Conservation (phyloP, 116 monocot species). For the Zostera marina region DNA sequence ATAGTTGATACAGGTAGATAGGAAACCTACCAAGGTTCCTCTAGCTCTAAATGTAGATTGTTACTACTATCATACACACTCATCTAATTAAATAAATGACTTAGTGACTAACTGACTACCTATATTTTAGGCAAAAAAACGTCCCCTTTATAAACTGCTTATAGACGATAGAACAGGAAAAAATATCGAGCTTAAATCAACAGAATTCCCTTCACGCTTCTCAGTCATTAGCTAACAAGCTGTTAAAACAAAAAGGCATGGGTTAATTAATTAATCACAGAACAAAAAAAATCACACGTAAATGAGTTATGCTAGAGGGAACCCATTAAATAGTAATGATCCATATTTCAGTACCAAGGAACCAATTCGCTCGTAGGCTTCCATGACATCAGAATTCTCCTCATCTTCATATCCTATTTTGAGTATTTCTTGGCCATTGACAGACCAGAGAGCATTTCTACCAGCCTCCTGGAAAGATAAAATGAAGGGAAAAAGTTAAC, state of each 20-base stretch:
- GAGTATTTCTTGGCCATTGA: conserved; percentile 84
- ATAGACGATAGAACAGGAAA: no score
- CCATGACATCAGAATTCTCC: conserved; percentile 84
- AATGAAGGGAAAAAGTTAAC: background rate
- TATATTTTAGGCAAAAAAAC: no score
- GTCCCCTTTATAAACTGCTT: no score
- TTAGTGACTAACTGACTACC: no score
- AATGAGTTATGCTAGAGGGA: background rate
- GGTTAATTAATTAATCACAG: background rate
- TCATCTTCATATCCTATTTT: conserved; percentile 97
- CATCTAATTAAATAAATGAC: no score
- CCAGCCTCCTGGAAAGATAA: conserved; percentile 54
- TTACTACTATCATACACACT: no score
- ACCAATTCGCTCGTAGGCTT: conserved; percentile 87
- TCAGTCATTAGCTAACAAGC: background rate
- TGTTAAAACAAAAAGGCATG: background rate
- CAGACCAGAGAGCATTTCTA: conserved; percentile 65
- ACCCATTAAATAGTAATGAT: background rate
- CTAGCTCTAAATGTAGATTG: no score
- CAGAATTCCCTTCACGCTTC: no score
- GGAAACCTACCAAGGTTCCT: no score
- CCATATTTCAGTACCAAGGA: conserved; percentile 53
- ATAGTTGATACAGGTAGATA: no score
- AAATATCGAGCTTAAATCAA: no score
- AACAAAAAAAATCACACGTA: background rate